Base-by-base conservation (phyloP, 257 asterid species). In the Dorcoceras hygrometricum region DNA sequence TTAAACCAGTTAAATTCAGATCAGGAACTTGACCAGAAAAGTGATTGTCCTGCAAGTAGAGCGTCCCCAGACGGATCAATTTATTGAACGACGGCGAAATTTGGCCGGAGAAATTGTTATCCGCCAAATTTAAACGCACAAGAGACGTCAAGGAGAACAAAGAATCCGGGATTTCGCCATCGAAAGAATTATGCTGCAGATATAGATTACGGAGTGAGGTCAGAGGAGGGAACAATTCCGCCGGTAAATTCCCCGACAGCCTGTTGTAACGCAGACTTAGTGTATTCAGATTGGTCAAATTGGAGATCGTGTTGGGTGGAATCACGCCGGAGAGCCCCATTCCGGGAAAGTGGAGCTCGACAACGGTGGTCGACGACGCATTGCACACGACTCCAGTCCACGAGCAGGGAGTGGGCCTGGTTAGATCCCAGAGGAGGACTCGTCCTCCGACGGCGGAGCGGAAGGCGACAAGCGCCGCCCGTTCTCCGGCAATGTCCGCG, bases 241-340 rank as follows among this genome's bases (percentile, higher is more conserved):
- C 50, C 10, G 94, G 96, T 1, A 92, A 77, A 1, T 81, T 81
- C 4, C 95, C 89, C 8, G 95, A 65, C 5, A 92, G 85, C 3
- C 94, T 71, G 71, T 92, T 92, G 74, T 86, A 92, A 7, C 98
- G 95, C 63, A 92, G 94, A 73, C 98, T 92, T 12, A 92, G 82
- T 7, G 96, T 86, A 57, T 69, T 82, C 2, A 92, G 79, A 28
- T 77, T 80, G 29, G 95, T 89, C 24, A 92, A 75, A 46, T 81
- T 89, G 6, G 90, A 64, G 66, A 92, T 57, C 3, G 86, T 71
- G 7, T 79, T 77, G 4, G 84, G 65, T 28, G 97, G 97, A 4
- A 92, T 63, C 46, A 65, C 67, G 3, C 98, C 98, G 67, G 88
- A 67, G 6, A 92, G 83, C 12, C 94, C 97, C 89, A 81, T 87